Percentiles rank a stretch among this genome's conserved stretches.
Evolutionary conservation across 441 rosid genomes (phyloP).

Genomic region (Adansonia madagascariensis): DNA sequence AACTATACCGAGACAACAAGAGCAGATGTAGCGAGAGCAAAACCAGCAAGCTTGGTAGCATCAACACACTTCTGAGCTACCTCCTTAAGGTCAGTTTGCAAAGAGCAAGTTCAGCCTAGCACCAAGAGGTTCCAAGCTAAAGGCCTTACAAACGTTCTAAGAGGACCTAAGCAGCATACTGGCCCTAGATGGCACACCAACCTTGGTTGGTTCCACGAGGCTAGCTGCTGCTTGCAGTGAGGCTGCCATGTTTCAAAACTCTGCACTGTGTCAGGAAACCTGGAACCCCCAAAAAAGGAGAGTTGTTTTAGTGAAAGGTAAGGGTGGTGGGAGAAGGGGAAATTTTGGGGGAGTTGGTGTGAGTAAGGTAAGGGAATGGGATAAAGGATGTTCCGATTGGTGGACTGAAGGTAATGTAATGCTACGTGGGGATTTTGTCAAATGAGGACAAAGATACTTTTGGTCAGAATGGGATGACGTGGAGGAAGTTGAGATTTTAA

Average conservation of each 20-base stretch:
- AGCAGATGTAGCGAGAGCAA: constrained; percentile 90
- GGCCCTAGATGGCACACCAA: constrained; percentile 47
- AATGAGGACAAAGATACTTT: constrained; percentile 35
- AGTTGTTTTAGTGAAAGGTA: constrained; percentile 14
- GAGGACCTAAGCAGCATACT: constrained; percentile 50
- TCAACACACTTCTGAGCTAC: constrained; percentile 65
- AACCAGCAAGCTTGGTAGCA: constrained; percentile 75
- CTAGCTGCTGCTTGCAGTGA: constrained; percentile 85
- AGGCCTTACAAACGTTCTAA: constrained; percentile 52
- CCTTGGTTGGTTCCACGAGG: constrained; percentile 71
- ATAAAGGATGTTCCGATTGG: constrained; percentile 61
- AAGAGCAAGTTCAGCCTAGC: constrained; percentile 67
- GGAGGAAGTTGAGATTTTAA: neutral
- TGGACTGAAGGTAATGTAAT: constrained; percentile 30
- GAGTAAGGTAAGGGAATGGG: constrained; percentile 55
- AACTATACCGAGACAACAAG: constrained; percentile 73
- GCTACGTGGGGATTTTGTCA: constrained; percentile 44
- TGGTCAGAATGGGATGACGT: constrained; percentile 18
- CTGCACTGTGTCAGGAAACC: neutral
- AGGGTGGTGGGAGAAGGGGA: neutral
- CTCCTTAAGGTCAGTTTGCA: constrained; percentile 66
- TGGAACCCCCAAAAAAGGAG: neutral
- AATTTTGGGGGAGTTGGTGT: constrained; percentile 39
- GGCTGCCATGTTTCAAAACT: constrained; percentile 59
- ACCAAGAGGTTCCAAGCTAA: constrained; percentile 54